Conservation (phyloP, 2,329 filamentous ascomycete genomes). For the Aspergillus hortae region DNA sequence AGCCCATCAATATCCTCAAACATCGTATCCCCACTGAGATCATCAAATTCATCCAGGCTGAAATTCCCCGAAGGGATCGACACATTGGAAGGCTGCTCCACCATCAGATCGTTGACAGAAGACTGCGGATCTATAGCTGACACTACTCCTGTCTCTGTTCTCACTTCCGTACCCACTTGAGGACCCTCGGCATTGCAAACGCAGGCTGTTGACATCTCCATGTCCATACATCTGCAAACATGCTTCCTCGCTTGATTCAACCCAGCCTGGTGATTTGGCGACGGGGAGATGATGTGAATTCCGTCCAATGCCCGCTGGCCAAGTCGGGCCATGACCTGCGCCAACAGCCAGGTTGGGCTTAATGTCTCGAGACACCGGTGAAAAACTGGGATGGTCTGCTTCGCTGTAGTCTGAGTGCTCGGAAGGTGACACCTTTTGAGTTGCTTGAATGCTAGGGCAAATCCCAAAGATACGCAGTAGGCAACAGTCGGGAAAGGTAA, state of each 20-base stretch:
- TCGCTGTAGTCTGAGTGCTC: slow-evolving; percentile 9
- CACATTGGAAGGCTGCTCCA: background rate
- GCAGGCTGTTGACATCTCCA: no score
- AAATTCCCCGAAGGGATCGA: background rate
- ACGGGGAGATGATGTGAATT: slow-evolving; percentile 5
- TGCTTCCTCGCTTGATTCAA: background rate
- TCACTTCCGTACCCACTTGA: no score
- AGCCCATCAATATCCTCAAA: slow-evolving; percentile 11
- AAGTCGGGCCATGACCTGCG: slow-evolving; percentile 13
- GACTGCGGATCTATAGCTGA: background rate
- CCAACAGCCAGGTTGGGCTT: slow-evolving; percentile 13
- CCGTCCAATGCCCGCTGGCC: slow-evolving; percentile 9
- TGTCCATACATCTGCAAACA: background rate
- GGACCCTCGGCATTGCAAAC: no score
- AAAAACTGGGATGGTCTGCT: slow-evolving; percentile 7
- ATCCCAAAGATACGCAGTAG: slow-evolving; percentile 14
- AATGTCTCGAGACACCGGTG: slow-evolving; percentile 10
- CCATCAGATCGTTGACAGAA: background rate
- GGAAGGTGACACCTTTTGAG: slow-evolving; percentile 10
- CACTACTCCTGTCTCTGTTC: no score
- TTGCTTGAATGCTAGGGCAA: slow-evolving; percentile 16
- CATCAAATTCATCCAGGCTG: background rate
- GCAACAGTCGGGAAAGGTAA: slow-evolving; percentile 13
- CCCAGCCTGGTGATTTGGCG: background rate
- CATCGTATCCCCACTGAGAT: background rate